Base-by-base conservation (phyloP, 148 eudicot species). In the Polygonum maritimum region DNA sequence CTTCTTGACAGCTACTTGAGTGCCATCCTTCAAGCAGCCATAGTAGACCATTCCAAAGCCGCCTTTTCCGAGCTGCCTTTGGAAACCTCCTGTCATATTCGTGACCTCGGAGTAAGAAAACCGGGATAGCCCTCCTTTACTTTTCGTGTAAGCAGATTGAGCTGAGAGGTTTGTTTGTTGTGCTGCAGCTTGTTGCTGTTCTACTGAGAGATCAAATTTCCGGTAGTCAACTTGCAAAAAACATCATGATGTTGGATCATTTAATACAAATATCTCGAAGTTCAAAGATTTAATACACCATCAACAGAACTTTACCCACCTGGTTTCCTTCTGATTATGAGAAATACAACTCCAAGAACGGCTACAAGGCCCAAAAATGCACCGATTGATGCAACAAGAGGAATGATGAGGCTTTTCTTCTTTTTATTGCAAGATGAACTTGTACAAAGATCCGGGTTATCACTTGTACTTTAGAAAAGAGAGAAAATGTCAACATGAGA, bases 1-100 rank as follows among this genome's bases (percentile, higher is more conserved):
- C 78, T 83, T 62, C 77, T 86, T 86, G 39, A 86, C 89, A 48
- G 89, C 89, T 47, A 86, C 89, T 73, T 84, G 78, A 65, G 48
- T 71, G 18, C 76, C 52, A 75, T 80, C 79, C 45, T 33, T 31
- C 38, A 83, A 63, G 77, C 35, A 41, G 26, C 88, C 88, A 63
- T 83, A 70, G 52, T 86, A 86, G 15, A 86, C 86, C 3, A 58
- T 67, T 75, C 84, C 88, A 47, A 75, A 86, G 15, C 86, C 88
- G 51, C 88, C 88, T 78, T 81, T 79, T 16, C 88, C 88, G 22
- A 86, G 16, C 39, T 54, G 74, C 22, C 52, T 76, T 18, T 70
- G 62, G 48, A 86, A 86, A 45, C 72, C 80, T 7, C 15, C 78
- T 0, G 86, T 83, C 76, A 86, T 83, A 4, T 48, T 73, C 49